Conservation (phyloP, 441 rosid genomes). For the Viola pubescens region DNA sequence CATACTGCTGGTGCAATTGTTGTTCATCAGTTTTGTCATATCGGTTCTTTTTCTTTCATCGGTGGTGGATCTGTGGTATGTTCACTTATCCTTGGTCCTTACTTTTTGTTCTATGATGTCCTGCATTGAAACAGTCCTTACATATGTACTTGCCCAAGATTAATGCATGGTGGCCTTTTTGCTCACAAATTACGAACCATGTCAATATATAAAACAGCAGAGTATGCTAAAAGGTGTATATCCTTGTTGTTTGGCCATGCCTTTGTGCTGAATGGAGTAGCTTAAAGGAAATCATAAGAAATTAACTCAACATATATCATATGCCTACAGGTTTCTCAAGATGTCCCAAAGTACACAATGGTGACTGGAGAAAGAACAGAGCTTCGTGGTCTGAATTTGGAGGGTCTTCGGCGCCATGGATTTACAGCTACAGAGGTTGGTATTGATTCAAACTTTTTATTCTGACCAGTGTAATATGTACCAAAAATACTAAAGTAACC, state of each 20-base stretch:
- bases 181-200: background rate
- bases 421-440: constrained; percentile 61
- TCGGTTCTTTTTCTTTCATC: constrained; percentile 73
- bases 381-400: constrained; percentile 82
- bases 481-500: background rate
- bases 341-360: constrained; percentile 86
- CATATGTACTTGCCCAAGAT: constrained; percentile 1
- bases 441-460: constrained; percentile 7
- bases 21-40: constrained; percentile 81
- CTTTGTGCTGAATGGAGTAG: background rate
- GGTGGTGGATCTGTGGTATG: constrained; percentile 96
- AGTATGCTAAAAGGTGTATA: background rate
- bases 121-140: constrained; percentile 3
- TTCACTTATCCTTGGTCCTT: constrained; percentile 13
- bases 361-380: constrained; percentile 89
- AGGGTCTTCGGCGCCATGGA: constrained; percentile 79
- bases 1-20: constrained; percentile 83
- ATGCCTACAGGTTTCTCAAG: constrained; percentile 73
- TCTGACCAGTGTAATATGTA: background rate
- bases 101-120: background rate
- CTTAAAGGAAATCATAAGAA: background rate
- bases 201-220: background rate
- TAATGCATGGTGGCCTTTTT: constrained; percentile 2
- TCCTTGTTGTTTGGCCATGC: background rate
- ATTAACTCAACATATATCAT: constrained; percentile 6